Evolutionary conservation across 2,329 filamentous ascomycete genomes (phyloP), one percentile per base, ranked within the genome.

Genomic region (Monosporascus sp.): DNA sequence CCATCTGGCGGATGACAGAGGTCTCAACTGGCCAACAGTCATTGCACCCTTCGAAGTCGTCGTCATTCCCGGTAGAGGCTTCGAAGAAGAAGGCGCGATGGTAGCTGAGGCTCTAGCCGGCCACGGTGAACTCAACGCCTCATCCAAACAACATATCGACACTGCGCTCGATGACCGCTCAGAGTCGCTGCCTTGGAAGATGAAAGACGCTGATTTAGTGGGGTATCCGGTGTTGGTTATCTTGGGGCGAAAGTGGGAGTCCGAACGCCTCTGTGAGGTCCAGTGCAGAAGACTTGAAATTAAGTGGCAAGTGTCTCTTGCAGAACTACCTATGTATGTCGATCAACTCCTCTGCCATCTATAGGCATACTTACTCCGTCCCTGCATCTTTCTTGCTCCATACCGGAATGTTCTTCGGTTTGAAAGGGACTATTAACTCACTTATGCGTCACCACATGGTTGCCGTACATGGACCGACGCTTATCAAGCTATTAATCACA

Each of bases 151-250:
- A 4, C 54, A 63, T 2, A 55, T 88, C 6, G 90, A 96, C 65
- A 74, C 80, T 2, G 76, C 90, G 2, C 70, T 96, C 1, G 91
- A 96, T 67, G 91, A 96, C 69, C 78, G 88, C 18, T 66, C 74
- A 11, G 79, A 83, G 60, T 74, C 80, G 1, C 76, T 97, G 55
- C 81, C 83, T 3, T 96, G 90, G 89, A 97, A 96, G 69, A 75
- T 97, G 65, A 84, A 83, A 38, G 94, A 99, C 71, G 94, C 93
- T 1, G 92, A 97, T 68, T 68, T 94, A 53, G 83, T 93, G 51
- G 94, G 94, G 3, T 96, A 95, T 67, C 93, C 93, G 0, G 77
- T 97, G 14, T 77, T 93, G 8, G 76, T 97, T 14, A 78, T 97
- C 2, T 69, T 97, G 34, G 93, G 93, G 0, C 86, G 81, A 57